Percentiles rank a stretch among this genome's conserved stretches.
phyloP scores from a whole-genome alignment of 169 alveolate species.

The Plasmodium gaboni region DNA sequence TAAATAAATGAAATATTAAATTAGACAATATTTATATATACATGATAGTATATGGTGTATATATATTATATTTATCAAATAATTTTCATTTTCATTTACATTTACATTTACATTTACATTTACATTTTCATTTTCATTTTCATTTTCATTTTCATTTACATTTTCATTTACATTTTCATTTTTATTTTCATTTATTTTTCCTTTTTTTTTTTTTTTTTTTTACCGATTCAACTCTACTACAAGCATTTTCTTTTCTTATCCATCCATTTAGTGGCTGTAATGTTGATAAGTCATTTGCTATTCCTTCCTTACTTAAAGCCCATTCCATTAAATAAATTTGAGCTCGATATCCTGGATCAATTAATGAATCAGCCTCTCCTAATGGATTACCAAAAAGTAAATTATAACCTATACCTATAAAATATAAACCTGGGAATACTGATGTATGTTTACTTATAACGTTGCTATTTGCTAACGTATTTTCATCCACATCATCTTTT shows the following conservation, averaged over 20 bases:
- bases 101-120: no score
- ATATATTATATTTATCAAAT: background rate
- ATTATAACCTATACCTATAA: constrained; percentile 82
- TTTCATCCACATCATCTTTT: constrained; percentile 2
- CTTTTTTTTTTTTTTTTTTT: background rate
- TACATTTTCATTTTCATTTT: no score
- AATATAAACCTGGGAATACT: constrained; percentile 73
- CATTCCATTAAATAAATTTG: constrained; percentile 75
- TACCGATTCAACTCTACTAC: constrained; percentile 87
- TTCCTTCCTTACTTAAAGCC: constrained; percentile 77
- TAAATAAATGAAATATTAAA: background rate
- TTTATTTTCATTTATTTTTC: no score
- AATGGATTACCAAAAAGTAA: constrained; percentile 79
- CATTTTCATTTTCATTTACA: no score
- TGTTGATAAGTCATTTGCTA: constrained; percentile 77
- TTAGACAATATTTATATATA: no score
- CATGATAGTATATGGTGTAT: background rate
- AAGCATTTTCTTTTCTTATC: constrained; percentile 87
- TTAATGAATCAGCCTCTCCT: constrained; percentile 79
- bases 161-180: background rate
- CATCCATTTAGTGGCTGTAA: constrained; percentile 88
- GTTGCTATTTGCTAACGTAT: background rate
- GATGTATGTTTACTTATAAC: constrained; percentile 2
- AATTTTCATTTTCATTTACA: background rate
- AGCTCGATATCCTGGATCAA: constrained; percentile 82